Base-by-base conservation (phyloP, 202 grass and related monocot species). In the Setaria italica region DNA sequence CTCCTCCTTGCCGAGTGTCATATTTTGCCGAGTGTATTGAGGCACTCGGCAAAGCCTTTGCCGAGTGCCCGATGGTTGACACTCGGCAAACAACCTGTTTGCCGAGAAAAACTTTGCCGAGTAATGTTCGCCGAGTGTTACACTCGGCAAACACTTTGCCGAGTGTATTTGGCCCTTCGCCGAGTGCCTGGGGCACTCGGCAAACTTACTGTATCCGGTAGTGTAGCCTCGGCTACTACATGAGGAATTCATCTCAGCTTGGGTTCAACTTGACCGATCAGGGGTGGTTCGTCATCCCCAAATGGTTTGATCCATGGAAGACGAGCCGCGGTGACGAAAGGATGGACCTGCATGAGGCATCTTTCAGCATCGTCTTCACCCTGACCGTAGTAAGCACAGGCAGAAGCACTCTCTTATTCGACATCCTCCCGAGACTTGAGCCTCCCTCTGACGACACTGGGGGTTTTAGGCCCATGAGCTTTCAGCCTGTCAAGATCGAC, bases 381-480 rank as follows among this genome's bases (percentile, higher is more conserved):
- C 2, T 70, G 59, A 12, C 10, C 21, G 49, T 14, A 55, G 16
- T 6, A 19, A 63, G 25, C 25, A 30, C 4, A 11, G 7, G 62
- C 11, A 32, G 9, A 9, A 62, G 9, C 58, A 6, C 39, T 17
- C 19, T 43, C 2, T 3, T 45, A 0, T 69, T 69, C 5, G 66
- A 42, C 39, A 43, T 69, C 39, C 17, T 45, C 4, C 66, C 66
- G 3, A n/a, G 39, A 21, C 20, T 68, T 11, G 41, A 43, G 3
- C 39, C 67, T 1, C 5, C 39, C 10, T 11, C 17, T 2, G 17
- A 12, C 19, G 5, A 0, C 4, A 5, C 39, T 41, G 19, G 9
- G 4, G 4, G 9, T 0, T 2, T 11, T 3, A 0, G 0, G 0
- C 21, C 33, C 12, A 11, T 4, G 0, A 17, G 12, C 13, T 34